Evolutionary conservation across 495 filamentous ascomycete genomes (phyloP), one percentile per base, ranked within the genome.

Genomic region (Aspergillus incahuasiensis): DNA sequence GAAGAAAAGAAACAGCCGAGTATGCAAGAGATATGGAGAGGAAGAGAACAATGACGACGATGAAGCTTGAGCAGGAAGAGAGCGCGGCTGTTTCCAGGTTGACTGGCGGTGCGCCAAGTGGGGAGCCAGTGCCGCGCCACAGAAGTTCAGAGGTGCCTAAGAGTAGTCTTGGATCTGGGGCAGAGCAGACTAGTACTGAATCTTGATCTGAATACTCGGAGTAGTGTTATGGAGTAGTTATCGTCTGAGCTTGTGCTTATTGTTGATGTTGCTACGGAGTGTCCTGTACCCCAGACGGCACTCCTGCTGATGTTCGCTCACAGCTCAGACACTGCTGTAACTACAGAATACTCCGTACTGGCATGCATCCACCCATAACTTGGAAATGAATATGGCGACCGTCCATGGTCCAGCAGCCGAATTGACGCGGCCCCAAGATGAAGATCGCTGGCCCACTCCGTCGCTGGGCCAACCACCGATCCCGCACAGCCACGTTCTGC

Each of bases 401-500:
- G 38, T 35, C 30, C 30, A 39, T 50, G 48, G 30, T 54, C 55
- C 38, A 16, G 38, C 38, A 18, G 38, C 18, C 38, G n/a, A 40
- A 21, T 42, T 45, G 16, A 40, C 55, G 38, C n/a, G 44, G 12
- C 45, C 44, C 57, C 46, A 45, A 12, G 18, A n/a, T n/a, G n/a
- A n/a, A n/a, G 18, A 15, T 44, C 41, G 21, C 32, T 42, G 41
- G 47, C 56, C 43, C 50, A 50, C 40, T 15, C 35, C 21, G 45
- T 74, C 69, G 64, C 69, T 72, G 63, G 71, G 71, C 71, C 71
- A 74, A 74, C 70, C 49, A 25, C 15, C 57, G 58, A 32, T 45
- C 25, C 25, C 25, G 44, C 65, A 58, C 61, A 56, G 59, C 59
- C 59, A 60, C 63, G 9, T 39, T 39, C 32, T 5, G 9, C 32